Percentiles rank a stretch among this genome's conserved stretches.
These are phyloP conservation scores for Linaria vulgaris DNA, from an alignment of 257 asterid genomes.

Conservation along the genomic window DNA sequence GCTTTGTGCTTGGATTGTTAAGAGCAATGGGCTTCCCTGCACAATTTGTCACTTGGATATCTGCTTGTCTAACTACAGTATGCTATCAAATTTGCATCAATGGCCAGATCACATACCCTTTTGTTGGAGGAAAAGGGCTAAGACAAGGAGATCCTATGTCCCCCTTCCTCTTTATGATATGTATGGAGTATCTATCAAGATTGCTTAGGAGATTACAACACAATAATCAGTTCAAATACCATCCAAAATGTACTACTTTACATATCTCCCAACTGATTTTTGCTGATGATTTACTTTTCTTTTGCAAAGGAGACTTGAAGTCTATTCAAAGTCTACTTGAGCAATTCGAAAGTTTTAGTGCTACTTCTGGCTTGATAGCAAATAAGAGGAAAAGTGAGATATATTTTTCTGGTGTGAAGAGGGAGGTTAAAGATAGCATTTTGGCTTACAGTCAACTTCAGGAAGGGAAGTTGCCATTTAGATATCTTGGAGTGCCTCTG, in stretches of 20 bases:
- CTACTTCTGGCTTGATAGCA: neutral
- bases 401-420: neutral
- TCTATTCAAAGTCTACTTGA: neutral
- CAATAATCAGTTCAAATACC: neutral
- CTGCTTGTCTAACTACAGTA: neutral
- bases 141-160: too few relatives aligned
- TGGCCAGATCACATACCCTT: neutral
- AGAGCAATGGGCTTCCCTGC: neutral
- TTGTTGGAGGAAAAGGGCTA: neutral
- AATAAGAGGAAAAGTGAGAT: neutral
- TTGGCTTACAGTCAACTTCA: neutral
- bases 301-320: neutral
- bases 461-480: neutral
- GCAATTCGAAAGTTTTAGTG: neutral
- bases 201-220: neutral
- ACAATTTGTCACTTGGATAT: neutral
- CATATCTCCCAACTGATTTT: neutral
- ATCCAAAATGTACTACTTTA: too few relatives aligned
- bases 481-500: too few relatives aligned
- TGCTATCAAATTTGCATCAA: neutral
- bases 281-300: neutral
- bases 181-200: neutral
- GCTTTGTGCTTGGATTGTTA: too few relatives aligned
- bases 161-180: neutral
- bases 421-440: neutral